Base-by-base conservation (phyloP, 2,329 filamentous ascomycete species). In the Rachicladosporium sp. region DNA sequence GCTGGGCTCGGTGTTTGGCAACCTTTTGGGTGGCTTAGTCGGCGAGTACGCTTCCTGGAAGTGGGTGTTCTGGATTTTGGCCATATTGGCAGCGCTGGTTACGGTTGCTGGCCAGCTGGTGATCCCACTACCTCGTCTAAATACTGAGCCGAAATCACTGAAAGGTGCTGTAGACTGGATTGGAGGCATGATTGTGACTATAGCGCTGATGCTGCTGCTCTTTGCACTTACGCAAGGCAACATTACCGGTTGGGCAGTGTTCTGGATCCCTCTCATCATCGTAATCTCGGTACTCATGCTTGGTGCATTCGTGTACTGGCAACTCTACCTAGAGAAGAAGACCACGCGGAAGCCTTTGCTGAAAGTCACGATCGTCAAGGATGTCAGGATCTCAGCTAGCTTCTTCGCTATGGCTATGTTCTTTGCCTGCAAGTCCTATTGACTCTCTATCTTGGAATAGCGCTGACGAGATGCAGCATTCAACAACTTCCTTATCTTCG, bases 171-270 rank as follows among this genome's bases (percentile, higher is more conserved):
- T 82, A 2, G 80, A 84, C 57, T 83, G 79, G 78, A 57, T 78
- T 8, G 80, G 80, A 3, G 78, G 74, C 0, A 63, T 68, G 0
- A 62, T 82, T 32, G 69, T 83, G 46, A 83, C 80, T 0, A 54
- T 66, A 1, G 76, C 74, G 0, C 65, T 82, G 3, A 59, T 83
- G 6, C 68, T 74, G 0, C 65, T 84, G 7, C 65, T 82, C 29
- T 80, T 82, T 43, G 74, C 77, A 1, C 62, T 84, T 23, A 80
- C 79, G 0, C 73, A 83, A 52, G 80, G 79, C 12, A 82, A 81
- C 47, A 73, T 80, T 0, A 73, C 78, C 2, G 79, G 79, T 4
- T 85, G 80, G 80, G 55, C 59, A 6, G 74, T 70, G 0, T 68
- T 77, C 0, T 82, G 76, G 71, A 67, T 82, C 4, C 68, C 73